A percentile compares a stretch with the other conserved stretches of the same genome.
Conservation (phyloP, 2,329 filamentous ascomycete species). For the Trichoderma breve region DNA sequence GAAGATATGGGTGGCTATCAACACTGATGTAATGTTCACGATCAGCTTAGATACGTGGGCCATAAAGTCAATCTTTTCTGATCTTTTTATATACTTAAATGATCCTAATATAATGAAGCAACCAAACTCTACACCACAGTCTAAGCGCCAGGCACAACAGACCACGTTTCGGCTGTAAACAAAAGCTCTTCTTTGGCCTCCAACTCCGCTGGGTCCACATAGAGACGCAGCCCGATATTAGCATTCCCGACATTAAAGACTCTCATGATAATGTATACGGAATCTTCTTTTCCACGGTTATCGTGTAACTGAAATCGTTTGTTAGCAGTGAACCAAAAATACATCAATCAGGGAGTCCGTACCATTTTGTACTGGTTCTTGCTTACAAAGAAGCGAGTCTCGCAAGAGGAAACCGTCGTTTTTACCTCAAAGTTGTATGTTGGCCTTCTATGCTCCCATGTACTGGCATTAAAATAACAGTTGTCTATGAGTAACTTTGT, state of each 20-base stretch:
- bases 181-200: background rate
- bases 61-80: background rate
- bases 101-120: background rate
- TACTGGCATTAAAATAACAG: background rate
- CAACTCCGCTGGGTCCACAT: background rate
- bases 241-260: background rate
- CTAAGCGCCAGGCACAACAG: background rate
- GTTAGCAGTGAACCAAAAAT: slow-evolving; percentile 19
- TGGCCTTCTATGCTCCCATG: background rate
- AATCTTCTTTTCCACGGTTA: background rate
- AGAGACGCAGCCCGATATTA: background rate
- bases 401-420: slow-evolving; percentile 38
- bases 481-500: background rate
- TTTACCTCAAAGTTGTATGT: slow-evolving; percentile 51
- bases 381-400: slow-evolving; percentile 46
- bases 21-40: background rate
- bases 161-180: background rate
- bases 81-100: background rate
- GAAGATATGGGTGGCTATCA: background rate
- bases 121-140: background rate
- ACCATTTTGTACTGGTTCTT: slow-evolving; percentile 41
- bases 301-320: background rate
- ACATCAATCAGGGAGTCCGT: background rate
- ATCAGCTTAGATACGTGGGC: background rate
- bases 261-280: background rate